Base-by-base conservation (phyloP, 768 basidiomycete species). In the Tricholoma furcatifolium region DNA sequence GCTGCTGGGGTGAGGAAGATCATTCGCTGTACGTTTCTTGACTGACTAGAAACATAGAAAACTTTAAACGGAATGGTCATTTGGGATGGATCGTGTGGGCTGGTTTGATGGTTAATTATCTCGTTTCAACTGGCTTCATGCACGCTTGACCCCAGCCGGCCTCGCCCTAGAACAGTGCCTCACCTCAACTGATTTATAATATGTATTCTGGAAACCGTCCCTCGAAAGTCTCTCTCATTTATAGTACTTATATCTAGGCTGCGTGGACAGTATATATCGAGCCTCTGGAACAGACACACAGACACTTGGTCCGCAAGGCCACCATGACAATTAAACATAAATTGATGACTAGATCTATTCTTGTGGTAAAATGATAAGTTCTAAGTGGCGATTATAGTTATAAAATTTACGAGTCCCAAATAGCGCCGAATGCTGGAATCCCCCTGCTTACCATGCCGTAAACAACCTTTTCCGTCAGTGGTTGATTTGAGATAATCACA, bases 401-500 rank as follows among this genome's bases (percentile, higher is more conserved):
- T 8, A 7, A 7, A 15, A 7, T 43, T 38, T 34, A 57, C 10
- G 57, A 55, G 38, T 84, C 82, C 79, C 79, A 84, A 55, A 84
- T 84, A 5, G 81, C 81, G 18, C 81, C 81, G 56, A 81, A 84
- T 2, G 81, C 81, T 8, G 81, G 81, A 41, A 83, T 80, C 1
- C 81, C 81, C 50, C 81, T 60, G 60, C 78, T 80, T 70, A 75
- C 76, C 77, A 81, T 79, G 6, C 81, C 82, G 59, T 83, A 84
- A 21, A 83, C 81, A 24, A 84, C 71, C 62, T 82, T 82, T 43
- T 73, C 66, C 17, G 82, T 84, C 34, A 84, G 63, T 55, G 73
- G 77, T 58, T 80, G 80, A 62, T 84, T 84, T 17, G 82, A 82
- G 50, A 83, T 84, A 36, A 83, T 73, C 48, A 75, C 76, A 14